Evolutionary conservation across 148 eudicot species (phyloP).

Genomic region (Talinum fruticosum): DNA sequence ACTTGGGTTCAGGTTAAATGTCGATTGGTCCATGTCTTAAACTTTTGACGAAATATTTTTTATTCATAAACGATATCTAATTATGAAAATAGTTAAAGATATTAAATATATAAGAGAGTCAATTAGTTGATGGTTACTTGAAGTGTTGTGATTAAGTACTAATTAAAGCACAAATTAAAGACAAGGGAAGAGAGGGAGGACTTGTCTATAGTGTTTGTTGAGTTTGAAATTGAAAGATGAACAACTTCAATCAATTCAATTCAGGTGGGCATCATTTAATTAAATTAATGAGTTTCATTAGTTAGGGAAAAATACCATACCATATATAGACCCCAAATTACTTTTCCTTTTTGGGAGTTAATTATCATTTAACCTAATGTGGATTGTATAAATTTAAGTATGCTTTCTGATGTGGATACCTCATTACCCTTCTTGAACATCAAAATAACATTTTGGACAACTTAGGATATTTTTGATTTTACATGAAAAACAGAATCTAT

Average conservation of each 20-base stretch:
- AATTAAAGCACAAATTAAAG: background rate
- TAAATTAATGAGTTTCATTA: no score
- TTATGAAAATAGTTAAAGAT: no score
- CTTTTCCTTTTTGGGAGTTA: background rate
- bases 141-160: background rate
- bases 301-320: no score
- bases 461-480: no score
- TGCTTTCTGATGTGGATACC: no score
- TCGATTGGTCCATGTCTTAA: no score
- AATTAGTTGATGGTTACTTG: background rate
- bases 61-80: no score
- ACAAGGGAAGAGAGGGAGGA: background rate
- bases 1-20: no score
- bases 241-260: slow-evolving; percentile 1
- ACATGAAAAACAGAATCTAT: no score
- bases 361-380: background rate
- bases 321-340: background rate
- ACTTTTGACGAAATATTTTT: no score
- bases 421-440: no score
- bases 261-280: background rate
- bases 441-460: no score
- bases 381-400: background rate
- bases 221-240: slow-evolving; percentile 3
- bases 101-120: background rate
- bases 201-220: background rate